These are phyloP conservation scores for Rhizoctonia solani DNA, from an alignment of 1,284 basidiomycete species.

Conservation along the genomic window DNA sequence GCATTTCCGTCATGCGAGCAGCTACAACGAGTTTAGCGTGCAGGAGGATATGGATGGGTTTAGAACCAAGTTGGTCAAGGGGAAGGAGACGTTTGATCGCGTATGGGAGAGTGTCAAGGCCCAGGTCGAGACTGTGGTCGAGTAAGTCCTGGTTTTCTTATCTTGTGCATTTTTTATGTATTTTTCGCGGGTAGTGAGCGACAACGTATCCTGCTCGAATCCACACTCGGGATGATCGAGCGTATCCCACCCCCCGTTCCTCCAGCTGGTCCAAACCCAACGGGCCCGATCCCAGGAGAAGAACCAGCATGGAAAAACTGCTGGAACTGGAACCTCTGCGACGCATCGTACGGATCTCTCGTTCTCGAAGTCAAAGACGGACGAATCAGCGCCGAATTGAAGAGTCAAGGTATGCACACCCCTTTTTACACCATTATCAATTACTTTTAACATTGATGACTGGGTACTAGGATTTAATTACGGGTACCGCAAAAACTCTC, in stretches of 20 bases:
- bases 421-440: not conserved
- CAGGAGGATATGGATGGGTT: slow-evolving; percentile 90
- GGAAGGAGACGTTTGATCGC: slow-evolving; percentile 84
- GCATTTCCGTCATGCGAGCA: slow-evolving; percentile 95
- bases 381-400: slow-evolving; percentile 87
- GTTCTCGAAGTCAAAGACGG: slow-evolving; percentile 90
- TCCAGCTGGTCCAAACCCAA: slow-evolving; percentile 41
- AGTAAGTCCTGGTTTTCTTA: slow-evolving; percentile 49
- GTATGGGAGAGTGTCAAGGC: slow-evolving; percentile 93
- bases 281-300: slow-evolving; percentile 58
- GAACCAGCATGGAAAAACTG: slow-evolving; percentile 96
- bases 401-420: slow-evolving; percentile 74
- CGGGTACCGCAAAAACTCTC: slow-evolving; percentile 64
- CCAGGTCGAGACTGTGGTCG: slow-evolving; percentile 91
- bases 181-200: slow-evolving; percentile 56
- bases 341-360: slow-evolving; percentile 89
- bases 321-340: slow-evolving; percentile 98
- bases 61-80: slow-evolving; percentile 76
- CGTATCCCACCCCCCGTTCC: slow-evolving; percentile 67
- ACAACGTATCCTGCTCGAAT: slow-evolving; percentile 87
- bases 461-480: slow-evolving; percentile 84
- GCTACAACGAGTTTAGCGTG: slow-evolving; percentile 97
- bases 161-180: not conserved
- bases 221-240: slow-evolving; percentile 85
- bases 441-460: too few relatives aligned